Evolutionary conservation across 2,329 filamentous ascomycete species (phyloP), one percentile per base, ranked within the genome.

Genomic region (Lecanoromycetidae sp.): DNA sequence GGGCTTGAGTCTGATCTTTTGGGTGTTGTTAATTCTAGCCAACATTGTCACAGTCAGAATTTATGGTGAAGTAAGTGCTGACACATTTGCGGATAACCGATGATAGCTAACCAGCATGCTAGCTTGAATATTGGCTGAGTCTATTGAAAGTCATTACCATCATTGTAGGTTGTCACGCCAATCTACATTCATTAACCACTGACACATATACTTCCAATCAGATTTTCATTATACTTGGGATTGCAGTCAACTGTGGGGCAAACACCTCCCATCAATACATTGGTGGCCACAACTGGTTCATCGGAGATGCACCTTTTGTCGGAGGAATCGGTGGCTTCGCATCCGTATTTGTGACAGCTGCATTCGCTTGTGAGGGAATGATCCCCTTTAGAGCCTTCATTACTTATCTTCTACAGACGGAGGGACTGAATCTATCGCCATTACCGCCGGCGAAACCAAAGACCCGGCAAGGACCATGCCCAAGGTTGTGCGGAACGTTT

Each of bases 371-470:
- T 65, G 58, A 66, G 70, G 66, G 62, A 59, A 54, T 26, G 15
- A 12, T 37, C 9, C 10, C 19, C 19, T 33, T 13, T 34, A 19
- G 4, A 23, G 35, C 42, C 30, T 46, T 45, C 10, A 3, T 7
- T 25, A n/a, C 30, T 50, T 56, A 44, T 58, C 47, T 43, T 20
- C 48, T 9, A 25, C 22, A 68, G 67, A 70, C 49, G 72, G 73
- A 27, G 79, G 77, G 44, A 80, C 76, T 2, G 78, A 81, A 59
- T 76, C 72, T 27, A 79, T 82, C 40, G 77, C 76, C 42, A 77
- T 82, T 48, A 80, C 79, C 0, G 78, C 78, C 1, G 78, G 78
- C 35, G 79, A 82, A 59, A 81, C 79, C 2, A 76, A 74, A 54
- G 70, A 81, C 54, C 79, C 79, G 0, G 69, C 74, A 15, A 71